Base-by-base conservation (phyloP, 306 rosid species). In the Prunus salicina region DNA sequence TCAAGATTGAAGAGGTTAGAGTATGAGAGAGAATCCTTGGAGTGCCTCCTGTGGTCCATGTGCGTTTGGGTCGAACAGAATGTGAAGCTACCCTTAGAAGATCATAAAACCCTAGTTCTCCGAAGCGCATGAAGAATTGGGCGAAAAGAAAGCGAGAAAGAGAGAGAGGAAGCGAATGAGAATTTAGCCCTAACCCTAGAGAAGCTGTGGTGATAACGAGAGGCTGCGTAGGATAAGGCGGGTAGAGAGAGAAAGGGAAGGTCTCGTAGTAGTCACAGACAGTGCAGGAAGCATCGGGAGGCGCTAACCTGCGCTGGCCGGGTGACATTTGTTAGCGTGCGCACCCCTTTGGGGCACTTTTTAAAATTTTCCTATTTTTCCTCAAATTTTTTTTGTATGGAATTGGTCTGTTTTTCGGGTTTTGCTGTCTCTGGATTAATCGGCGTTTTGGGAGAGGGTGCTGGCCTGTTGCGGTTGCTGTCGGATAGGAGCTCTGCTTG, bases 1-100 rank as follows among this genome's bases (percentile, higher is more conserved):
- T 93, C 96, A 30, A 91, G 97, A 78, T 91, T 89, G 86, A 93
- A 91, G 74, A 91, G 97, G 62, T 74, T 86, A 67, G 96, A 86
- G 86, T 87, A 92, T 45, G 86, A 76, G 69, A 73, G 77, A 43
- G 87, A 78, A 24, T 92, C 92, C 73, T 84, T 90, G 83, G 96
- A 66, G 76, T 81, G 91, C 76, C 84, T 74, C 73, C 85, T 74
- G 83, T 82, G 90, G 81, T 88, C 97, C 97, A 90, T 92, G 87
- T n/a, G 83, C 52, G 43, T 12, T 43, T 6, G 71, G 51, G 2
- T 52, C 24, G 13, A 78, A 63, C 24, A 79, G 27, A 70, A 75
- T 43, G 79, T 16, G 80, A 78, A 72, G 18, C 68, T 52, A 57
- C 60, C 77, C 85, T 66, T 24, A 24, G 64, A 22, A 24, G 61